Percentiles rank a stretch among this genome's conserved stretches.
These are phyloP conservation scores for Millerozyma miso DNA, from an alignment of 805 yeast genomes.

Conservation along the genomic window DNA sequence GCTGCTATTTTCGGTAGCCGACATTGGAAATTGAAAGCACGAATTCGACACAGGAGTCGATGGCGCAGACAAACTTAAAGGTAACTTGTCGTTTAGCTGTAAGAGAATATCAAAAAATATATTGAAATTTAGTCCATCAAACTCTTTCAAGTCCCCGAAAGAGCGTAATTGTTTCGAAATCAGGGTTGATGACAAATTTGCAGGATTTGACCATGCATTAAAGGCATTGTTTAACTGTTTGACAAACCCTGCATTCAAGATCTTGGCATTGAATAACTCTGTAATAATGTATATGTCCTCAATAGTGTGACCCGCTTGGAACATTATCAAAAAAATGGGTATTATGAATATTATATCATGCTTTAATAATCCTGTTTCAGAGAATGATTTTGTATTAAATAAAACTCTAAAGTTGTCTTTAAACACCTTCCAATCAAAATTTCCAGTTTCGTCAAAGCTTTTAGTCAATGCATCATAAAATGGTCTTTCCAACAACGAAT, in stretches of 20 bases:
- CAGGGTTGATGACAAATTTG: constrained; percentile 14
- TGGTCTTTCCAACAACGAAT: constrained; percentile 24
- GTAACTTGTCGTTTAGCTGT: constrained; percentile 39
- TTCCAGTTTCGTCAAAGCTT: constrained; percentile 9
- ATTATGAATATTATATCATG: constrained; percentile 39
- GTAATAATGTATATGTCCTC: constrained; percentile 25
- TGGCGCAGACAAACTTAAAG: constrained; percentile 42
- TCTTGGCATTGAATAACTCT: constrained; percentile 29
- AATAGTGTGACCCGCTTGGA: constrained; percentile 19
- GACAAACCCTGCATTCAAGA: constrained; percentile 27
- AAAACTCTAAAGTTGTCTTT: constrained; percentile 24
- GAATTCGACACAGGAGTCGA: constrained; percentile 31
- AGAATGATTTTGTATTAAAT: constrained; percentile 34
- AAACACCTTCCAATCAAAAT: constrained; percentile 12
- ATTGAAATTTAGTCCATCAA: constrained; percentile 26
- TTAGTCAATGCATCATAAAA: constrained; percentile 21
- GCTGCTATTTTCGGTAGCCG: background rate
- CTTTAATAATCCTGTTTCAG: constrained; percentile 32
- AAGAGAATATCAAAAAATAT: constrained; percentile 29
- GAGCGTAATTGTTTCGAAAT: constrained; percentile 20
- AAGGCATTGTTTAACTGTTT: constrained; percentile 22
- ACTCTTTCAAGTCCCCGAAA: constrained; percentile 25
- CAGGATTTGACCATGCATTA: constrained; percentile 23
- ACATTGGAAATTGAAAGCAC: constrained; percentile 2
- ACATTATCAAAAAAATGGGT: constrained; percentile 30